Percentiles rank a stretch among this genome's conserved stretches.
Conservation (phyloP, 2,329 filamentous ascomycete species). For the Aschersonia sp. region DNA sequence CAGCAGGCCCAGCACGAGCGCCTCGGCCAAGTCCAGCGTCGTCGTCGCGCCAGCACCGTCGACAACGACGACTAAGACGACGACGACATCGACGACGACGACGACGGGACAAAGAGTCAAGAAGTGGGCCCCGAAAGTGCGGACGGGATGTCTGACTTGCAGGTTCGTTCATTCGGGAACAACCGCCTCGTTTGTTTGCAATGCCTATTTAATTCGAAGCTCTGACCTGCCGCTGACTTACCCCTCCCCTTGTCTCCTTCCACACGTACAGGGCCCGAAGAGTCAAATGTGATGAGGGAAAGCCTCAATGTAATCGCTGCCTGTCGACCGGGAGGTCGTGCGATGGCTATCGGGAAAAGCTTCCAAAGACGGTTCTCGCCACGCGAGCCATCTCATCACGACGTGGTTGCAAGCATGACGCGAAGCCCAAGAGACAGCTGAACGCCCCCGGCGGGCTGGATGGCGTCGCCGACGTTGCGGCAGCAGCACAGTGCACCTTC, state of each 20-base stretch:
- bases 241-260: background rate
- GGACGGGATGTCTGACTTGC: conserved; percentile 2
- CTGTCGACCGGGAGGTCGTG: conserved; percentile 1
- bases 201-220: background rate
- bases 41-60: background rate
- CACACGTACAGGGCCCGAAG: background rate
- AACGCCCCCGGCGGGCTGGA: background rate
- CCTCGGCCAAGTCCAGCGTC: background rate
- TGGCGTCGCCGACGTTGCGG: background rate
- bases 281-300: conserved; percentile 2
- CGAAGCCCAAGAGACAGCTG: background rate
- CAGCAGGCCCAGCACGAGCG: conserved; percentile 1
- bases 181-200: background rate
- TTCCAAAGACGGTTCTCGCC: background rate
- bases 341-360: conserved; percentile 1
- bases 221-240: background rate
- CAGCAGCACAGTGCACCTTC: too few species aligned
- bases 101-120: conserved; percentile 1
- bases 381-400: background rate
- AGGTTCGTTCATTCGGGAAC: conserved; percentile 1
- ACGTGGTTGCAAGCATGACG: background rate
- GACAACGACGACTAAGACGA: background rate
- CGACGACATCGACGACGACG: background rate
- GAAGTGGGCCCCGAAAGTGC: conserved; percentile 3
- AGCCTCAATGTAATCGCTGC: conserved; percentile 1